Evolutionary conservation across 2,329 filamentous ascomycete species (phyloP).

Genomic region (Microsporum audouinii): DNA sequence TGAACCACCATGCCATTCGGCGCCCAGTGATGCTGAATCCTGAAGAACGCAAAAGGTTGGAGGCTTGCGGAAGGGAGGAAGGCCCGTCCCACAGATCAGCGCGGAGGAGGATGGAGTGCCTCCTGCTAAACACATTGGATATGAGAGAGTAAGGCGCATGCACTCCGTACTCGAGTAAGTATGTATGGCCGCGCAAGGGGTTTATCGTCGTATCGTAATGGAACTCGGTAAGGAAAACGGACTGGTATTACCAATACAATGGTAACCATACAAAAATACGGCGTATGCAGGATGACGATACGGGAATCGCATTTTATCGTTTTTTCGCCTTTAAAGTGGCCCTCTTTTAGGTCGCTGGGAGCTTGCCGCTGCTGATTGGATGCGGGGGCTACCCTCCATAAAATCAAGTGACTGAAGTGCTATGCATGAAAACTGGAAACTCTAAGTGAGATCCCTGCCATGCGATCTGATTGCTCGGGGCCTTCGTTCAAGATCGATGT

Average conservation of each 20-base stretch:
- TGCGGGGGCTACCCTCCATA: slow-evolving; percentile 22
- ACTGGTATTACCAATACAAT: neutral
- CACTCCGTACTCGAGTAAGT: neutral
- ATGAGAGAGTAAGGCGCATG: neutral
- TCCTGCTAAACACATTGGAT: neutral
- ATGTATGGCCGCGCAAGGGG: neutral
- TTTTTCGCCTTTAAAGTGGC: neutral
- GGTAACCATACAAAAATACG: neutral
- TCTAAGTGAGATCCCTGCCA: slow-evolving; percentile 19
- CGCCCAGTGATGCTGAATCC: slow-evolving; percentile 4
- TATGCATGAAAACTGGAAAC: slow-evolving; percentile 40
- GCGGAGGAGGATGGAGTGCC: slow-evolving; percentile 5
- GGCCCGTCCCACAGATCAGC: slow-evolving; percentile 16
- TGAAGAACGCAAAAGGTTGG: slow-evolving; percentile 10
- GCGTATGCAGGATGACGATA: neutral
- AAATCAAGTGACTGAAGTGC: slow-evolving; percentile 50
- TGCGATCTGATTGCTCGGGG: slow-evolving; percentile 16
- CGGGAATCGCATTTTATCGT: neutral
- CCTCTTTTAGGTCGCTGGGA: neutral
- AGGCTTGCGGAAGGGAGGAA: slow-evolving; percentile 16
- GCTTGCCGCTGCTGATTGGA: slow-evolving; percentile 13
- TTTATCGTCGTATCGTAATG: neutral
- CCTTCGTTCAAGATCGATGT: neutral
- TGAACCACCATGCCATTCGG: neutral
- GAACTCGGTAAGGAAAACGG: neutral